A percentile compares a stretch with the other conserved stretches of the same genome.
phyloP scores from a whole-genome alignment of 176 grass and related monocot species.

The Avena eriantha region DNA sequence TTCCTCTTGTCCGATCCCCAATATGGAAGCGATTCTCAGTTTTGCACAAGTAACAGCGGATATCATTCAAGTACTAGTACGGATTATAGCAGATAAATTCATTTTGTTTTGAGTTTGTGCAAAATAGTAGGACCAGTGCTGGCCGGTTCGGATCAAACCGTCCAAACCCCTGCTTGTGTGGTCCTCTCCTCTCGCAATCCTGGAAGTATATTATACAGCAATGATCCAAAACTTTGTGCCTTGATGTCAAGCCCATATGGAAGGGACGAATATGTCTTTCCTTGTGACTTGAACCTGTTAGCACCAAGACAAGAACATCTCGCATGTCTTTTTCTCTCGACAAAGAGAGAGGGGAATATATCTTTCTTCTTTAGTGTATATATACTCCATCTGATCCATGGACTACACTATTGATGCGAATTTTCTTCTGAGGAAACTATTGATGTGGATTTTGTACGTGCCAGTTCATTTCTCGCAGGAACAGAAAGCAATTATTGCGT shows the following conservation, averaged over 20 bases:
- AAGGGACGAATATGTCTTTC: conserved; percentile 12
- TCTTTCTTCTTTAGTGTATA: conserved; percentile 2
- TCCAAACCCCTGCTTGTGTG: background rate
- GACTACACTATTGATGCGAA: background rate
- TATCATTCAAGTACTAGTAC: too few relatives aligned
- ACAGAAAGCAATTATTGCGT: background rate
- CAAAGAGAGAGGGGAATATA: background rate
- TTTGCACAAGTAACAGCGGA: background rate
- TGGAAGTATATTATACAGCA: background rate
- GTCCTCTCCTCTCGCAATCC: conserved; percentile 11
- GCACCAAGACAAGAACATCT: conserved; percentile 12
- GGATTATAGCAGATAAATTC: background rate
- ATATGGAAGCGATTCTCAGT: too few relatives aligned
- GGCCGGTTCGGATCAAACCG: background rate
- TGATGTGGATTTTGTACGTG: background rate
- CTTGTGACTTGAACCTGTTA: conserved; percentile 14
- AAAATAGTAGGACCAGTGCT: background rate
- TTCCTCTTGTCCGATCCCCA: too few relatives aligned
- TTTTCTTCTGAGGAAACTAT: background rate
- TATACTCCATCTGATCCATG: conserved; percentile 5
- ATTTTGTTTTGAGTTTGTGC: background rate
- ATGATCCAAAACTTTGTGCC: background rate
- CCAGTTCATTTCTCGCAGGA: conserved; percentile 5
- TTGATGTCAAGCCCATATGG: background rate
- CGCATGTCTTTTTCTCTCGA: background rate